These are phyloP conservation scores for Globisporangium sylvaticum DNA, from an alignment of 352 stramenopile species.

Conservation along the genomic window DNA sequence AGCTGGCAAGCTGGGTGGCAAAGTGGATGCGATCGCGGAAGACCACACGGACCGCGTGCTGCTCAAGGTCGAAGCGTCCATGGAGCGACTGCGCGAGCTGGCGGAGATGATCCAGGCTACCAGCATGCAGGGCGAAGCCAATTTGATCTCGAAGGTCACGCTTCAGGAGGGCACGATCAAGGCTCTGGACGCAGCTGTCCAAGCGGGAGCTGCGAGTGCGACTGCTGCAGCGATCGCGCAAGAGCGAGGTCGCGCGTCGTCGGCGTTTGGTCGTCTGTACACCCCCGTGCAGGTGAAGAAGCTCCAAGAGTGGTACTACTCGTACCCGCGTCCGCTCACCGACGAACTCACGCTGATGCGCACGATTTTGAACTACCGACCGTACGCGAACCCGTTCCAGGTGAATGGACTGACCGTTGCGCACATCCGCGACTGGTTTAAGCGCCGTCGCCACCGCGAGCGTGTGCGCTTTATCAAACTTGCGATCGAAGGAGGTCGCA, in stretches of 20 bases:
- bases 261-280: slow-evolving; percentile 48
- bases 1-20: neutral
- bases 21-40: slow-evolving; percentile 60
- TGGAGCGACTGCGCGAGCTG: slow-evolving; percentile 67
- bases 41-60: slow-evolving; percentile 78
- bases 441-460: slow-evolving; percentile 75
- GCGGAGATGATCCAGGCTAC: slow-evolving; percentile 79
- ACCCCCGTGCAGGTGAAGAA: slow-evolving; percentile 72
- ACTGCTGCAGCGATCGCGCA: slow-evolving; percentile 72
- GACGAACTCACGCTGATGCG: slow-evolving; percentile 84
- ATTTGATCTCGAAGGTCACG: slow-evolving; percentile 71
- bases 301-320: slow-evolving; percentile 82
- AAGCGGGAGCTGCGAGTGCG: slow-evolving; percentile 55
- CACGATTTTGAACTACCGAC: slow-evolving; percentile 79
- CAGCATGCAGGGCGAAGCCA: slow-evolving; percentile 82
- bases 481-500: slow-evolving; percentile 56
- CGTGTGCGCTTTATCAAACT: slow-evolving; percentile 75
- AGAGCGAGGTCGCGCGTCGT: slow-evolving; percentile 52
- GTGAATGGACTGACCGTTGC: slow-evolving; percentile 53
- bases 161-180: slow-evolving; percentile 56
- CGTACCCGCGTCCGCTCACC: slow-evolving; percentile 66
- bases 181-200: slow-evolving; percentile 49
- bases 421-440: slow-evolving; percentile 85
- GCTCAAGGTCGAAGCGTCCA: slow-evolving; percentile 68
- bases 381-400: slow-evolving; percentile 67